Conservation (phyloP, 345 rosid species). For the Gossypium turneri region DNA sequence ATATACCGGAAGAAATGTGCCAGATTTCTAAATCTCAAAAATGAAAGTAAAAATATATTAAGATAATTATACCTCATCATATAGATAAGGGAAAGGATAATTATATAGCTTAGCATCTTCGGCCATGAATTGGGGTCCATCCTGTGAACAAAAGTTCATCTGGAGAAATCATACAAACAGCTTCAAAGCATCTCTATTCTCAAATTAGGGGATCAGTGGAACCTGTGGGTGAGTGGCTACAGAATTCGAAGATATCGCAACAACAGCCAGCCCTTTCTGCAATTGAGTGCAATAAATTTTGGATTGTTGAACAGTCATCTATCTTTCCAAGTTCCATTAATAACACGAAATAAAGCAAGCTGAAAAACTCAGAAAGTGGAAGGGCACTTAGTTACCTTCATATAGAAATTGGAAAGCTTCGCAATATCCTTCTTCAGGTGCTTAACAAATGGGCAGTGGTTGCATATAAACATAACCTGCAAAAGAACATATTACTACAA, state of each 20-base stretch:
- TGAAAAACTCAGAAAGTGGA: background rate
- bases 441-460: slow-evolving; percentile 93
- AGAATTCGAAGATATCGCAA: slow-evolving; percentile 89
- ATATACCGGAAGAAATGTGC: background rate
- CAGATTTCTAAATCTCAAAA: background rate
- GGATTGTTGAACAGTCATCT: background rate
- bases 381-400: slow-evolving; percentile 46
- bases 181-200: slow-evolving; percentile 24
- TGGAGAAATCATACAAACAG: slow-evolving; percentile 22
- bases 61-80: slow-evolving; percentile 54
- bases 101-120: slow-evolving; percentile 65
- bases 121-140: slow-evolving; percentile 89
- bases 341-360: slow-evolving; percentile 10
- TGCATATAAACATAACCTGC: slow-evolving; percentile 88
- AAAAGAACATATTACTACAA: slow-evolving; percentile 1
- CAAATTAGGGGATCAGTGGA: slow-evolving; percentile 32
- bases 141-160: slow-evolving; percentile 47
- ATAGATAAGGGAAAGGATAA: slow-evolving; percentile 83
- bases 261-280: slow-evolving; percentile 92
- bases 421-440: slow-evolving; percentile 79
- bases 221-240: slow-evolving; percentile 86
- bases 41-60: background rate
- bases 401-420: slow-evolving; percentile 72
- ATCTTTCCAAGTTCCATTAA: background rate
- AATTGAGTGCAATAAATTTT: slow-evolving; percentile 10